Base-by-base conservation (phyloP, 306 rosid genomes). In the Neltuma alba region DNA sequence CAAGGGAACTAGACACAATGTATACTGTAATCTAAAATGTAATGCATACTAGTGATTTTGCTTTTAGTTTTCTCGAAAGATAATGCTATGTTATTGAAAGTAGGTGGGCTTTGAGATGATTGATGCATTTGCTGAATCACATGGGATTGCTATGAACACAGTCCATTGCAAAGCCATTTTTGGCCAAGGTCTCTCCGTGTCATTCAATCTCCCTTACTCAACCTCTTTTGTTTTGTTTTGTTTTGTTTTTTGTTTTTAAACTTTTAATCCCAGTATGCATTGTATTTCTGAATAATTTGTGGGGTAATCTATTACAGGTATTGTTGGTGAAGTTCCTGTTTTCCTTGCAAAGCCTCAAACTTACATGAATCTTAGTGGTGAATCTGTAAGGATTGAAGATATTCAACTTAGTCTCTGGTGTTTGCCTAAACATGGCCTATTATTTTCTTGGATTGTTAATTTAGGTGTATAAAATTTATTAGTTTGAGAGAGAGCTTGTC, bases 341-440 rank as follows among this genome's bases (percentile, higher is more conserved):
- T 81, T 95, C 80, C 92, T 95, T 80, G 94, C 98, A 76, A 95
- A 91, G 88, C 98, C 98, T 86, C 99, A 95, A 76, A 95, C 99
- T 71, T 95, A 91, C 81, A 95, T 95, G 99, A 93, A 93, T 81
- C 83, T 95, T 52, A 90, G 94, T 60, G 99, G 99, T 76, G 99
- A 95, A 91, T 95, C 99, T 2, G 99, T 93, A 87, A 81, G 93
- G 81, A 82, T 74, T 45, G 50, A 21, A 83, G 78, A 61, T 74
- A 40, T 76, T 52, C 50, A 42, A 31, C 54, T 45, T 65, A 69
- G 66, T 57, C 75, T 77, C 45, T 62, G 18, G 37, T 50, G 45
- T 55, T 55, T 33, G 28, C 47, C 47, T 10, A 48, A 73, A 81
- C 38, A 1, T 30, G 42, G 25, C 54, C 23, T 28, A 36, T 33